Conservation (phyloP, 352 stramenopile genomes). For the Phytophthora ohioensis region DNA sequence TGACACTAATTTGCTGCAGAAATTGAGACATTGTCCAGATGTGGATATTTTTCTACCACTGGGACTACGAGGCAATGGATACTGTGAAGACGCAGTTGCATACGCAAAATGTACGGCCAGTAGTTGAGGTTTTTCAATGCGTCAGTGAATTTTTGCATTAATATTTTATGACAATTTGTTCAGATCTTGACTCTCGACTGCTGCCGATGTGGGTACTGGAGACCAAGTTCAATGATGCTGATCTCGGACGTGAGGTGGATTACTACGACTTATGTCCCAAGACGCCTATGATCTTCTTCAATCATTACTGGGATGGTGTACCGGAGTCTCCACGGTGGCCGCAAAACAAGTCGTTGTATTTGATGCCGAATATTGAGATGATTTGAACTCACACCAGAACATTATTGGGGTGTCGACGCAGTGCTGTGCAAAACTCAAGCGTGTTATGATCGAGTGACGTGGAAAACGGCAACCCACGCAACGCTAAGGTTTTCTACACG, state of each 20-base stretch:
- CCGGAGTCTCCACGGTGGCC: constrained; percentile 38
- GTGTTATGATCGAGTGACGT: constrained; percentile 42
- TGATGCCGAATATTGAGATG: constrained; percentile 66
- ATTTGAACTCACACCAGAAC: constrained; percentile 42
- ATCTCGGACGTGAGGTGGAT: constrained; percentile 24
- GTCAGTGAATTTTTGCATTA: neutral
- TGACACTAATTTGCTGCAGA: constrained; percentile 48
- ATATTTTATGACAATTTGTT: neutral
- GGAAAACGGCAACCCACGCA: constrained; percentile 53
- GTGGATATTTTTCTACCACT: constrained; percentile 70
- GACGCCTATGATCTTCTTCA: constrained; percentile 61
- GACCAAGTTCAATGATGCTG: constrained; percentile 34
- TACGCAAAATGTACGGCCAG: constrained; percentile 63
- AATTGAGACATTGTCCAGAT: constrained; percentile 56
- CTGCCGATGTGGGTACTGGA: constrained; percentile 53
- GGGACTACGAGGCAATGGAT: constrained; percentile 60
- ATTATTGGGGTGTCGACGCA: constrained; percentile 49
- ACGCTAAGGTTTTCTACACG: constrained; percentile 52
- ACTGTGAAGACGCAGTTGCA: constrained; percentile 73
- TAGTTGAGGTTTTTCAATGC: neutral
- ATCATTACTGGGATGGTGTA: constrained; percentile 58
- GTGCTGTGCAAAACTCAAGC: constrained; percentile 61
- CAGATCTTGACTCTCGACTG: constrained; percentile 48
- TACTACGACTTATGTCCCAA: constrained; percentile 62
- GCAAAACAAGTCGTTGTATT: constrained; percentile 45